Evolutionary conservation across 2,329 filamentous ascomycete genomes (phyloP), one percentile per base, ranked within the genome.

Genomic region (Colletotrichum eleusines): DNA sequence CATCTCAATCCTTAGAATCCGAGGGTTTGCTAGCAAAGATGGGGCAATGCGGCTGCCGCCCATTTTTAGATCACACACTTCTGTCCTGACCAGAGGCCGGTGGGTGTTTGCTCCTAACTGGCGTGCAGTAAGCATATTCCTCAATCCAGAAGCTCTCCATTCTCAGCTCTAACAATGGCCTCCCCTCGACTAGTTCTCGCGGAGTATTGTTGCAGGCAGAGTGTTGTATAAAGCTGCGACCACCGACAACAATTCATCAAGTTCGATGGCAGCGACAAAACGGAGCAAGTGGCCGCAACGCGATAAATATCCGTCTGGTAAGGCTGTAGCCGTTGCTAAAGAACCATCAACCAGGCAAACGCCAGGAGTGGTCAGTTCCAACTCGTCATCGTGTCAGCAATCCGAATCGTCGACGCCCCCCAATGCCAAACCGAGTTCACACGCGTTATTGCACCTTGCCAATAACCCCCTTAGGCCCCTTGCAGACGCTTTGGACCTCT

Each of bases 41-140:
- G 72, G 72, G 61, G 68, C 63, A 51, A 74, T 74, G 72, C 71
- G 72, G 61, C 64, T 63, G 60, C 57, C 61, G 60, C 61, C 44
- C 42, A 64, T 62, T 50, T 61, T 69, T 23, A 67, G 64, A 69
- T 55, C 60, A 55, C 44, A 63, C 60, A 42, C 55, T 44, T 31
- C 63, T 61, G 57, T 63, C 57, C 51, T 73, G 58, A 72, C 62
- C 11, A 73, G 51, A 50, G 54, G 60, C 57, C 54, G 66, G 23
- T 61, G 72, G 72, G n/a, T 38, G 31, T 51, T 38, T 40, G 28
- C 26, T 35, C 57, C 33, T 28, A 14, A 33, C 16, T 44, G 44
- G 51, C 35, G 42, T 54, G 53, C 31, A 40, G 65, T 69, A 33
- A 48, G 69, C 57, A 38, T 31, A 14, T 16, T 26, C 48, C 53